These are phyloP conservation scores for Periconia digitata DNA, from an alignment of 2,329 filamentous ascomycete genomes.

Conservation along the genomic window DNA sequence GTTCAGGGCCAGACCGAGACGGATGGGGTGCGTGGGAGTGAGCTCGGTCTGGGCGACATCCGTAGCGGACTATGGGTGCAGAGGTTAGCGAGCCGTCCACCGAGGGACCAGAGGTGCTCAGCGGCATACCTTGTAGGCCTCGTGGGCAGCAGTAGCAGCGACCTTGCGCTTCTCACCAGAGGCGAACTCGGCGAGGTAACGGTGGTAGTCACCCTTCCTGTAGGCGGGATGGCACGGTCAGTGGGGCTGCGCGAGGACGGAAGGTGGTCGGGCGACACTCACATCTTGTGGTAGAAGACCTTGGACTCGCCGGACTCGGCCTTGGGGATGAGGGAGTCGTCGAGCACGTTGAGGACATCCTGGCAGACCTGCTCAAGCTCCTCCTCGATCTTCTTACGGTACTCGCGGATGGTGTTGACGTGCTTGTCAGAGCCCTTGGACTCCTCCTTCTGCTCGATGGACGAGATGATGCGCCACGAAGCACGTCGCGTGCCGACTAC, in stretches of 20 bases:
- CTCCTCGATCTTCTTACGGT: conserved; percentile 96
- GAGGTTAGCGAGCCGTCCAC: conserved; percentile 2
- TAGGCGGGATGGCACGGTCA: conserved; percentile 19
- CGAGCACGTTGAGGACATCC: conserved; percentile 93
- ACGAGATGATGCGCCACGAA: conserved; percentile 99
- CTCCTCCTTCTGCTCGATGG: conserved; percentile 99
- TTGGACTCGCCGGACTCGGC: conserved; percentile 97
- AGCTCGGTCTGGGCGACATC: conserved; percentile 98
- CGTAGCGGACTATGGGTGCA: conserved; percentile 74
- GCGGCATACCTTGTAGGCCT: conserved; percentile 90
- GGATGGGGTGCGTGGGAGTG: conserved; percentile 96
- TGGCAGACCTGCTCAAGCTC: conserved; percentile 98
- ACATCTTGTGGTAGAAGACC: conserved; percentile 99
- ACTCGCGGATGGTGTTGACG: conserved; percentile 89
- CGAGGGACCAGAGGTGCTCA: conserved; percentile 15
- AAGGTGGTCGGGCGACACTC: conserved; percentile 45
- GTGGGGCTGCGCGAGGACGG: conserved; percentile 1
- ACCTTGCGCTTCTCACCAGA: conserved; percentile 90
- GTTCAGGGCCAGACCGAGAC: conserved; percentile 95
- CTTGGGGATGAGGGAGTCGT: conserved; percentile 91
- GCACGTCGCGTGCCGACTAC: conserved; percentile 97
- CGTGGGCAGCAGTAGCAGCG: conserved; percentile 81
- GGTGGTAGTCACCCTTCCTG: conserved; percentile 98
- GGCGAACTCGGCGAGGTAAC: conserved; percentile 91
- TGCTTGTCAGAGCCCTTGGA: conserved; percentile 97